A percentile compares a stretch with the other conserved stretches of the same genome.
Conservation (phyloP, 495 filamentous ascomycete genomes). For the Penicillium longicatenatum region DNA sequence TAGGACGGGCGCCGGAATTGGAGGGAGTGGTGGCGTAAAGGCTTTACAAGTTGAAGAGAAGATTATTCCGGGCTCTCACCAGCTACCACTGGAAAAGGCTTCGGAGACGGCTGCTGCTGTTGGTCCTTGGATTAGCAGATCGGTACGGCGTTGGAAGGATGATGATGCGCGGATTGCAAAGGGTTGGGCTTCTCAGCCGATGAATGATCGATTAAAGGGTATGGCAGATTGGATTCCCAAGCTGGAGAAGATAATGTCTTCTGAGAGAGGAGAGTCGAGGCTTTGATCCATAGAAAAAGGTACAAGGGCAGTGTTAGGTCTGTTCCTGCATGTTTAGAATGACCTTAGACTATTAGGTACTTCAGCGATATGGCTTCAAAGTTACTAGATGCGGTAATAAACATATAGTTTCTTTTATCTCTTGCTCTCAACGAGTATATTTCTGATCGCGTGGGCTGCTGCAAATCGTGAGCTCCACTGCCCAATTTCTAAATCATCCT, state of each 20-base stretch:
- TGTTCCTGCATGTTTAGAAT: neutral
- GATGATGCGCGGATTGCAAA: conserved; percentile 9
- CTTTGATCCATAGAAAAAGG: neutral
- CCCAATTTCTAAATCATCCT: no score
- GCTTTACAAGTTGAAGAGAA: conserved; percentile 58
- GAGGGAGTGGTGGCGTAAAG: conserved; percentile 37
- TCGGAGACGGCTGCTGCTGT: conserved; percentile 39
- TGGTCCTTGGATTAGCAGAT: conserved; percentile 12
- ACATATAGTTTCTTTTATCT: no score
- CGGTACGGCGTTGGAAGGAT: conserved; percentile 6
- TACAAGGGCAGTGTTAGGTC: neutral
- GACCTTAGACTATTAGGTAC: no score
- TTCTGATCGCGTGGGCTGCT: no score
- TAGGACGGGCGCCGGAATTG: conserved; percentile 28
- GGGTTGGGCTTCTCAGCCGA: conserved; percentile 4
- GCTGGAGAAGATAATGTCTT: neutral
- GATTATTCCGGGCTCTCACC: conserved; percentile 61
- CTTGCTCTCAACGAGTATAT: no score
- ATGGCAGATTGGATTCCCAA: conserved; percentile 8
- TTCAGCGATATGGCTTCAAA: no score
- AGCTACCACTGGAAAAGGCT: conserved; percentile 70
- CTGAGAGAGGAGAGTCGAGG: neutral
- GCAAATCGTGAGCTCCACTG: no score
- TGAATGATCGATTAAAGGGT: conserved; percentile 4
- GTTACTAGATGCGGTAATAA: no score